Conservation (phyloP, 2,329 filamentous ascomycete species). For the Cordyceps farinosa region DNA sequence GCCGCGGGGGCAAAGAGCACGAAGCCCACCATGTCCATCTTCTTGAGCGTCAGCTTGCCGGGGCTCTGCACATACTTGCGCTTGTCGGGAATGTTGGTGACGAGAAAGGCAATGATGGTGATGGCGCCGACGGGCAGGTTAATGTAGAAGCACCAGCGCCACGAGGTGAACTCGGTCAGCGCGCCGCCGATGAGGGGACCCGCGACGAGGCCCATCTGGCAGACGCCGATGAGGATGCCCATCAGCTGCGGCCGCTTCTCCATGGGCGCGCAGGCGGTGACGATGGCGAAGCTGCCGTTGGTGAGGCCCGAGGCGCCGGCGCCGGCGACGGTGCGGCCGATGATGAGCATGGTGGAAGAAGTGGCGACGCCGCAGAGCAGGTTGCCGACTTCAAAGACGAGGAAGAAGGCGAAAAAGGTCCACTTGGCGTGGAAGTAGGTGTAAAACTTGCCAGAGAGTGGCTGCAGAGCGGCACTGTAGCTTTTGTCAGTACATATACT, state of each 20-base stretch:
- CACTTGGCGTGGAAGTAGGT: conserved; percentile 34
- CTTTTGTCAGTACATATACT: conserved; percentile 17
- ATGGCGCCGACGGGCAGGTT: conserved; percentile 41
- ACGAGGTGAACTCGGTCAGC: conserved; percentile 35
- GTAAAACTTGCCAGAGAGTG: conserved; percentile 51
- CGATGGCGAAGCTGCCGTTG: conserved; percentile 33
- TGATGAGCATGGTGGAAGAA: conserved; percentile 45
- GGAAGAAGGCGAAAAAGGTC: conserved; percentile 29
- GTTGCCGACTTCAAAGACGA: conserved; percentile 39
- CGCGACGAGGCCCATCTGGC: conserved; percentile 42
- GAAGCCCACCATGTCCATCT: conserved; percentile 45
- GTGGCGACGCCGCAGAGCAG: conserved; percentile 45
- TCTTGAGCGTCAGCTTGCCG: conserved; percentile 24
- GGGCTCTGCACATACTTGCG: conserved; percentile 37
- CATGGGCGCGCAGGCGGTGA: conserved; percentile 29
- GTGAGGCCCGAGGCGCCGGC: conserved; percentile 44
- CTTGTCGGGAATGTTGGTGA: conserved; percentile 36
- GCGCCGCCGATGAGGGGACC: conserved; percentile 47
- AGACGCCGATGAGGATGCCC: conserved; percentile 30
- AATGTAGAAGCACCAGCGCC: conserved; percentile 47
- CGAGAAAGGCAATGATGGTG: conserved; percentile 29
- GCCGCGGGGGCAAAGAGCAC: conserved; percentile 43
- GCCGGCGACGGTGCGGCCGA: conserved; percentile 48
- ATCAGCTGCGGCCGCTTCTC: conserved; percentile 27
- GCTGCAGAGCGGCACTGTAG: conserved; percentile 45